Conservation (phyloP, 306 rosid genomes). For the Canavalia ensiformis region DNA sequence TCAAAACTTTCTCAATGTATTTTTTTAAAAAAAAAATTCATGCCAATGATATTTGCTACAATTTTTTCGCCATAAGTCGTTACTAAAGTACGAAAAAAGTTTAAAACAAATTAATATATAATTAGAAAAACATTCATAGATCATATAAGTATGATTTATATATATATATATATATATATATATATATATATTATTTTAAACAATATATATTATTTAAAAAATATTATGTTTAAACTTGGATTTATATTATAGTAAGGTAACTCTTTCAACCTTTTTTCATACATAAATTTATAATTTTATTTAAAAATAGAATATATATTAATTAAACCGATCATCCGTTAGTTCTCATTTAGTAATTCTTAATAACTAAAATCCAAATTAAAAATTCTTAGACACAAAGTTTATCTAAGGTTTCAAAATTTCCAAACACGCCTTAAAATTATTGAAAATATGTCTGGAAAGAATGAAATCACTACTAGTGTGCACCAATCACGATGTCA, state of each 20-base stretch:
- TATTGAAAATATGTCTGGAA: not conserved
- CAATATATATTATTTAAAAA: too few relatives aligned
- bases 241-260: too few relatives aligned
- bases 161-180: too few relatives aligned
- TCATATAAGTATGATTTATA: too few relatives aligned
- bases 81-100: not conserved
- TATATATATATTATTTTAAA: too few relatives aligned
- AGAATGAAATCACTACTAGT: not conserved
- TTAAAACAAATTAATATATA: not conserved
- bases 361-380: conserved; percentile 5
- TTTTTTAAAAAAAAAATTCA: too few relatives aligned
- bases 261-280: too few relatives aligned
- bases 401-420: not conserved
- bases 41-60: not conserved
- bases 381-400: not conserved
- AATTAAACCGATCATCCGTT: too few relatives aligned
- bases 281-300: too few relatives aligned
- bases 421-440: not conserved
- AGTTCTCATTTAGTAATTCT: not conserved
- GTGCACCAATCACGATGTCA: not conserved
- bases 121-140: not conserved
- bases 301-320: too few relatives aligned
- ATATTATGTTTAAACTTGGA: too few relatives aligned
- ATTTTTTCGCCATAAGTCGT: not conserved
- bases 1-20: not conserved